Evolutionary conservation across 2,329 filamentous ascomycete species (phyloP).

Genomic region (Microdochium paspali): DNA sequence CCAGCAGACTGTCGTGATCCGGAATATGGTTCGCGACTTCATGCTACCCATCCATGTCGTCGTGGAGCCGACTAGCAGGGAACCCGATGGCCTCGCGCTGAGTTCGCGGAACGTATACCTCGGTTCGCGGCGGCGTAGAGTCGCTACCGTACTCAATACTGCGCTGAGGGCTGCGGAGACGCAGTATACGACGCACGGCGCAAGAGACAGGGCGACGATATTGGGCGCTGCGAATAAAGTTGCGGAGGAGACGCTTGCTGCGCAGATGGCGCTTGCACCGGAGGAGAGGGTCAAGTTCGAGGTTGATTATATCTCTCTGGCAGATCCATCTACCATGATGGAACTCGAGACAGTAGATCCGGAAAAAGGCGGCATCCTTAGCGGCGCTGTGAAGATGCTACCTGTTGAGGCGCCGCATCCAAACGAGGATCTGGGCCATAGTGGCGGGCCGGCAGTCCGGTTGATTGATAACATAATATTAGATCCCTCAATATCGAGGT

Average conservation of each 20-base stretch:
- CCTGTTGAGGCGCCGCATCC: slow-evolving; percentile 61
- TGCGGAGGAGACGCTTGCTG: slow-evolving; percentile 39
- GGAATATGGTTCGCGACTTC: slow-evolving; percentile 80
- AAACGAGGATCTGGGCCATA: slow-evolving; percentile 67
- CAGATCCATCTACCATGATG: slow-evolving; percentile 74
- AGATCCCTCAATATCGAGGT: slow-evolving; percentile 21
- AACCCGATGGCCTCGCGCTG: slow-evolving; percentile 74
- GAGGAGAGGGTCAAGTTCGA: slow-evolving; percentile 62
- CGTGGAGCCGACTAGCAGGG: slow-evolving; percentile 66
- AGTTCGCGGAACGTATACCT: slow-evolving; percentile 94
- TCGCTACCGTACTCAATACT: slow-evolving; percentile 62
- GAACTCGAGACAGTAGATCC: slow-evolving; percentile 67
- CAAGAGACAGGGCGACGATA: slow-evolving; percentile 52
- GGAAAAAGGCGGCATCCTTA: slow-evolving; percentile 68
- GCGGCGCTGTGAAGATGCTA: slow-evolving; percentile 83
- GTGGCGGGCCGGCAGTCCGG: slow-evolving; percentile 66
- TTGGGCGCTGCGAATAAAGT: slow-evolving; percentile 60
- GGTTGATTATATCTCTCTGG: slow-evolving; percentile 86
- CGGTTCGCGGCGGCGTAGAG: slow-evolving; percentile 59
- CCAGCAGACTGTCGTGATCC: slow-evolving; percentile 88
- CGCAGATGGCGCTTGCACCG: slow-evolving; percentile 53
- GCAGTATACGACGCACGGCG: slow-evolving; percentile 46
- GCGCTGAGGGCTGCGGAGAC: slow-evolving; percentile 63
- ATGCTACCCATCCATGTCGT: slow-evolving; percentile 67
- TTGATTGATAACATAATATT: slow-evolving; percentile 92